A percentile compares a stretch with the other conserved stretches of the same genome.
Evolutionary conservation across 1,284 basidiomycete species (phyloP).

Genomic region (Boletus subluridellus): DNA sequence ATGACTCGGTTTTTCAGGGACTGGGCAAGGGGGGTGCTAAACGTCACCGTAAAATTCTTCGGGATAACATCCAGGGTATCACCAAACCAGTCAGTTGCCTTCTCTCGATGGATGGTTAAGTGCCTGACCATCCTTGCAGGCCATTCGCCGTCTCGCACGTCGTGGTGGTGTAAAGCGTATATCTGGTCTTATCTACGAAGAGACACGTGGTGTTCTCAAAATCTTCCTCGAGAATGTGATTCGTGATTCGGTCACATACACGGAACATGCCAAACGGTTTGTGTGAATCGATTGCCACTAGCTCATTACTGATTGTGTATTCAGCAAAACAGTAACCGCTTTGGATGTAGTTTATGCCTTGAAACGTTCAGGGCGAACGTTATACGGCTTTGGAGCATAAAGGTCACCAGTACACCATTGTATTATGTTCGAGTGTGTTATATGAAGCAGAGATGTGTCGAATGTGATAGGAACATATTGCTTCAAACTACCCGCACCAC

Average conservation of each 20-base stretch:
- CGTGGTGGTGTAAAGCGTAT: slow-evolving; percentile 85
- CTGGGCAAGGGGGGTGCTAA: slow-evolving; percentile 72
- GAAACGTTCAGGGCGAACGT: slow-evolving; percentile 74
- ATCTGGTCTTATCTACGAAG: slow-evolving; percentile 79
- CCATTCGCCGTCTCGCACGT: slow-evolving; percentile 82
- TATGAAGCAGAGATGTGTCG: too few species aligned
- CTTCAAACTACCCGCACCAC: not conserved
- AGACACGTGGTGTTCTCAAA: slow-evolving; percentile 81
- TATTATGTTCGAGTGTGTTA: slow-evolving; percentile 5
- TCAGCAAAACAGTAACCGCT: slow-evolving; percentile 75
- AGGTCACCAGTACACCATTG: not conserved
- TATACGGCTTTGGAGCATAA: slow-evolving; percentile 74
- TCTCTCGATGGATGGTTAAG: not conserved
- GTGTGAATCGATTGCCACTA: slow-evolving; percentile 14
- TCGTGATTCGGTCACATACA: slow-evolving; percentile 54
- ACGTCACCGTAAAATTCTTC: slow-evolving; percentile 66
- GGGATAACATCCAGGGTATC: slow-evolving; percentile 59
- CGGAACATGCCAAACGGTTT: slow-evolving; percentile 79
- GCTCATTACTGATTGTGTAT: not conserved
- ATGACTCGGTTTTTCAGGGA: slow-evolving; percentile 34
- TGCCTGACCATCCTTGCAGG: slow-evolving; percentile 36
- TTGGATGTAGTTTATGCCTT: slow-evolving; percentile 78
- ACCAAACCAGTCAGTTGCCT: slow-evolving; percentile 41
- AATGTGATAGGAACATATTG: too few species aligned
- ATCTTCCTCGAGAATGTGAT: slow-evolving; percentile 65